Evolutionary conservation across 352 stramenopile species (phyloP).

Genomic region (Thalassiosira livingstoniorum): DNA sequence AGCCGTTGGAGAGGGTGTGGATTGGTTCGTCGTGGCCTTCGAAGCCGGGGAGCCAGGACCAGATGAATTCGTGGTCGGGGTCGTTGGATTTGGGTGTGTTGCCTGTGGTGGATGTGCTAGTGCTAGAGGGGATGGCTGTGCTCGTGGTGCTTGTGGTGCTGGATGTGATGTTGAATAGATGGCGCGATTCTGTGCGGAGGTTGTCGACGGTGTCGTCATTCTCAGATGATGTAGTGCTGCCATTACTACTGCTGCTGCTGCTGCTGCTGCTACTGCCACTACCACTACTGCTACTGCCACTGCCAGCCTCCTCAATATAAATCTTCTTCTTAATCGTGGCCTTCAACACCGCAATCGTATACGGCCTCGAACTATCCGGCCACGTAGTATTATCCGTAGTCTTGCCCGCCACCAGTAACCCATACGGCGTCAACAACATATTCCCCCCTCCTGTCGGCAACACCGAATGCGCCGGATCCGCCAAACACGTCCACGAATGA

Average conservation of each 20-base stretch:
- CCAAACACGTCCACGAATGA: constrained; percentile 83
- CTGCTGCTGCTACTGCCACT: too few relatives aligned
- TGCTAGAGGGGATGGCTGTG: constrained; percentile 23
- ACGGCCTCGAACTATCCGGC: constrained; percentile 72
- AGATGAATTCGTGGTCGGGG: constrained; percentile 80
- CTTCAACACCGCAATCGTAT: constrained; percentile 85
- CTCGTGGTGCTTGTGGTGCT: constrained; percentile 16
- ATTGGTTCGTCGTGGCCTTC: constrained; percentile 81
- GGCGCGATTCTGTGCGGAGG: constrained; percentile 10
- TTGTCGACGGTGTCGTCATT: constrained; percentile 35
- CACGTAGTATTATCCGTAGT: constrained; percentile 71
- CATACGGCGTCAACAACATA: constrained; percentile 86
- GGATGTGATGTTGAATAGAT: constrained; percentile 21
- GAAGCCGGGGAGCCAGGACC: constrained; percentile 86
- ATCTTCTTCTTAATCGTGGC: constrained; percentile 77
- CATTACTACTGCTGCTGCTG: too few relatives aligned
- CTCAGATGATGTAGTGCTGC: neutral
- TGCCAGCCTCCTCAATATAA: constrained; percentile 42
- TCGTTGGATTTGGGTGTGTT: constrained; percentile 19
- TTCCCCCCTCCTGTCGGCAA: constrained; percentile 82
- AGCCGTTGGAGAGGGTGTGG: constrained; percentile 83
- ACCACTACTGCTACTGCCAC: too few relatives aligned
- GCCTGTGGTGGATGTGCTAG: constrained; percentile 14
- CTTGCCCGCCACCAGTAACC: constrained; percentile 85
- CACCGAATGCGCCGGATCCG: constrained; percentile 80